Evolutionary conservation across 176 grass and related monocot genomes (phyloP).

Genomic region (Typha latifolia): DNA sequence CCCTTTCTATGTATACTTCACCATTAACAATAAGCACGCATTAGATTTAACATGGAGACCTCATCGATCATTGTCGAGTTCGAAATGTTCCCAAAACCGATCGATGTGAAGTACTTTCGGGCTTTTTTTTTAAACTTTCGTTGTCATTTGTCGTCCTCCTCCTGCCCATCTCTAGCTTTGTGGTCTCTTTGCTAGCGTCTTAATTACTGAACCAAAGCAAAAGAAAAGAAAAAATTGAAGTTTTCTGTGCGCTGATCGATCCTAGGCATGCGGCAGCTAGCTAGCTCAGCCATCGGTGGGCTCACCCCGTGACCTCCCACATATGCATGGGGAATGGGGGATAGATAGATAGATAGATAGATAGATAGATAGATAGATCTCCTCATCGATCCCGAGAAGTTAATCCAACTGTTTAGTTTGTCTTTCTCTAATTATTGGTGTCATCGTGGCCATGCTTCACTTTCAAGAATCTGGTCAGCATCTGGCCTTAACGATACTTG

Average conservation of each 20-base stretch:
- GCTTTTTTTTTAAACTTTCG: too few species aligned
- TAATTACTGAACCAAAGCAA: too few species aligned
- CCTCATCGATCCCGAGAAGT: not conserved
- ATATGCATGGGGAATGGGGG: not conserved
- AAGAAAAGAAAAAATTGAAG: too few species aligned
- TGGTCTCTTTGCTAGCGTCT: too few species aligned
- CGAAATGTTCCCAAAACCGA: not conserved
- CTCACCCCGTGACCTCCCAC: not conserved
- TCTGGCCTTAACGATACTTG: not conserved
- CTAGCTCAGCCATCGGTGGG: not conserved
- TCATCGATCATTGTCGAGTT: not conserved
- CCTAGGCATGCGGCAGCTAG: too few species aligned
- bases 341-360: too few species aligned
- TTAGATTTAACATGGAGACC: not conserved
- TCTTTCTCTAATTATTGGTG: not conserved
- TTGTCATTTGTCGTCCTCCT: too few species aligned
- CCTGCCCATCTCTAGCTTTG: too few species aligned
- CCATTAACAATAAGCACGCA: not conserved
- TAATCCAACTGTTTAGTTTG: not conserved
- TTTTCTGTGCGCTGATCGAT: too few species aligned
- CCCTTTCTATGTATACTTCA: not conserved
- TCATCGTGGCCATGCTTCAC: not conserved
- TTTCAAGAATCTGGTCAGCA: not conserved
- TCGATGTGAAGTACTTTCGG: not conserved
- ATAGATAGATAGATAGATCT: too few species aligned